A percentile compares a stretch with the other conserved stretches of the same genome.
Conservation (phyloP, 352 stramenopile genomes). For the Phytophthora sojae region DNA sequence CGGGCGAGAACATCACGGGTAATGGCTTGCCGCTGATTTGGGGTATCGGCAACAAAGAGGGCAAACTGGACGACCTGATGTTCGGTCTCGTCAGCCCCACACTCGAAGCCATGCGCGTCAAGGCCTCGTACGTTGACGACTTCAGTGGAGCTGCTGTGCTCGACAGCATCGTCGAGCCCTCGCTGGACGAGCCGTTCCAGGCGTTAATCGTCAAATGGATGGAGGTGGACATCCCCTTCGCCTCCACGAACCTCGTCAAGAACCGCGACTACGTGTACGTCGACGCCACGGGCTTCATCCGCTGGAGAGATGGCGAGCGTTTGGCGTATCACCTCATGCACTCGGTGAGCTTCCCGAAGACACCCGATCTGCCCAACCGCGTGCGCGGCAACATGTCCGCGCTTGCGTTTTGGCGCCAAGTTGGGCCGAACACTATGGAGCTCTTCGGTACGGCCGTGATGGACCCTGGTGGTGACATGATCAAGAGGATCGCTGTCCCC, state of each 20-base stretch:
- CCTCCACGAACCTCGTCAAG: slow-evolving; percentile 45
- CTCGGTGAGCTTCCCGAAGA: slow-evolving; percentile 45
- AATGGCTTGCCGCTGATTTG: slow-evolving; percentile 45
- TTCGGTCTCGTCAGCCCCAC: slow-evolving; percentile 56
- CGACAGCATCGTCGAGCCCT: slow-evolving; percentile 58
- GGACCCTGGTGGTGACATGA: slow-evolving; percentile 42
- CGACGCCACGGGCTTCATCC: slow-evolving; percentile 36
- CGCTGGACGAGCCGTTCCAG: slow-evolving; percentile 45
- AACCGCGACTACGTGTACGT: slow-evolving; percentile 51
- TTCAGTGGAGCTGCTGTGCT: slow-evolving; percentile 61
- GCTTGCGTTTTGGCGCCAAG: slow-evolving; percentile 55
- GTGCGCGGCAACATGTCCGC: slow-evolving; percentile 55
- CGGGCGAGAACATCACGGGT: slow-evolving; percentile 25
- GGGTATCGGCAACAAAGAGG: slow-evolving; percentile 41
- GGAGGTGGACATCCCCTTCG: slow-evolving; percentile 53
- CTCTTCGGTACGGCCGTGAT: slow-evolving; percentile 50
- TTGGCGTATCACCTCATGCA: slow-evolving; percentile 48
- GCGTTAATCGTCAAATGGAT: slow-evolving; percentile 50
- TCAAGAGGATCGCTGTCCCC: slow-evolving; percentile 32
- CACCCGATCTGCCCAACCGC: slow-evolving; percentile 48
- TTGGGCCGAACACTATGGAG: slow-evolving; percentile 48
- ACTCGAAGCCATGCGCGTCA: slow-evolving; percentile 58
- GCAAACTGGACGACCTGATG: slow-evolving; percentile 57
- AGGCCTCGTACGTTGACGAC: slow-evolving; percentile 54
- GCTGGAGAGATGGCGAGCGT: slow-evolving; percentile 33